A percentile compares a stretch with the other conserved stretches of the same genome.
These are phyloP conservation scores for Senecio squalidus DNA, from an alignment of 140 eudicot genomes.

Conservation along the genomic window DNA sequence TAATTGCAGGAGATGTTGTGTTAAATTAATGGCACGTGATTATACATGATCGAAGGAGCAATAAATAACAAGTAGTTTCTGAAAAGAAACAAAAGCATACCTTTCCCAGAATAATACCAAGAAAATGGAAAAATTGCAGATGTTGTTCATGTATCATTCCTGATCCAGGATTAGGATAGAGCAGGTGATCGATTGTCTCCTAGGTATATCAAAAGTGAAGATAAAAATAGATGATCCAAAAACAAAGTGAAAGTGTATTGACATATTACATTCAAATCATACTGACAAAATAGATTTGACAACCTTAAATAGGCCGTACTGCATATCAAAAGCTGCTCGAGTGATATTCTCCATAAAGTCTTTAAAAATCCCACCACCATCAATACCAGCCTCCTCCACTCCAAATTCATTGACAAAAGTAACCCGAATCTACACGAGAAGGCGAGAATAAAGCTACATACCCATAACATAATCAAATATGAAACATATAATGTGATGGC, in stretches of 20 bases:
- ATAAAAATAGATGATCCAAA: too few species aligned
- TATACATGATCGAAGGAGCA: slow-evolving; percentile 1
- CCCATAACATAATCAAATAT: slow-evolving; percentile 4
- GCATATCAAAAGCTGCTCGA: slow-evolving; percentile 92
- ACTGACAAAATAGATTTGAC: neutral
- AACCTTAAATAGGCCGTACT: slow-evolving; percentile 93
- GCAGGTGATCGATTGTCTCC: slow-evolving; percentile 97
- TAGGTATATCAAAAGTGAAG: slow-evolving; percentile 17
- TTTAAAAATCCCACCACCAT: slow-evolving; percentile 97
- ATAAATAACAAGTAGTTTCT: neutral
- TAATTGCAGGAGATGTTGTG: neutral
- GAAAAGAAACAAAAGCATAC: slow-evolving; percentile 25
- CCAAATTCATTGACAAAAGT: slow-evolving; percentile 89
- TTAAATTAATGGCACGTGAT: neutral
- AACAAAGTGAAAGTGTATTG: too few species aligned
- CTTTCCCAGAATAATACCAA: slow-evolving; percentile 92
- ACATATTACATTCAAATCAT: neutral
- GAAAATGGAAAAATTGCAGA: slow-evolving; percentile 87
- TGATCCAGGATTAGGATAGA: slow-evolving; percentile 97
- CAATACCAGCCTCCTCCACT: slow-evolving; percentile 99
- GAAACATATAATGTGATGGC: neutral
- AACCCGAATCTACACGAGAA: slow-evolving; percentile 63
- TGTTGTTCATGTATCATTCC: slow-evolving; percentile 91
- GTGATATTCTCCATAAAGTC: slow-evolving; percentile 96
- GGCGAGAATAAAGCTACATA: slow-evolving; percentile 6